These are phyloP conservation scores for Entomortierella beljakovae DNA, from an alignment of 192 early-diverging fungal species.

Conservation along the genomic window DNA sequence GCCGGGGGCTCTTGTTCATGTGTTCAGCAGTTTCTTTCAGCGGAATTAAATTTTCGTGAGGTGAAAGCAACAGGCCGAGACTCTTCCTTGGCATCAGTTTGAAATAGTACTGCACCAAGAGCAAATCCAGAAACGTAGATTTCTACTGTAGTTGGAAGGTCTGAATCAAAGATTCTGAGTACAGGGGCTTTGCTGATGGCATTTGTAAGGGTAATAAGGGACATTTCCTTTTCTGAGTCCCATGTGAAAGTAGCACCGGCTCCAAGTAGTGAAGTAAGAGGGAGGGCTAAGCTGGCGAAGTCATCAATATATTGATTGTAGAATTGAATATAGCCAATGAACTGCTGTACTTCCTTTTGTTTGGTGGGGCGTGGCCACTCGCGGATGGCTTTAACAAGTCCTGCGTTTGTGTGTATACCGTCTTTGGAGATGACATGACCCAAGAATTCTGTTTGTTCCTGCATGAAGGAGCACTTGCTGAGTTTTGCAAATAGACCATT, in stretches of 20 bases:
- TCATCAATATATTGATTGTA: conserved; percentile 46
- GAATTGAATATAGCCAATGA: too few species aligned
- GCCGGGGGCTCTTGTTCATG: too few species aligned
- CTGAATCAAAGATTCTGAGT: conserved; percentile 20
- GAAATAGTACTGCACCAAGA: too few species aligned
- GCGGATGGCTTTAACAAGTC: conserved; percentile 22
- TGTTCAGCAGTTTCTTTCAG: too few species aligned
- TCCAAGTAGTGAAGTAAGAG: conserved; percentile 34
- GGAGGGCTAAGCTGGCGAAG: conserved; percentile 33
- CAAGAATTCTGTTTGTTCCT: conserved; percentile 41
- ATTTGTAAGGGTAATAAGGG: conserved; percentile 14
- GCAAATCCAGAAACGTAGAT: conserved; percentile 32
- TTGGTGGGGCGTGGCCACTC: conserved; percentile 31
- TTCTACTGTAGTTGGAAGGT: too few species aligned
- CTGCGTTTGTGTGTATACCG: too few species aligned
- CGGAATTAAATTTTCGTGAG: conserved; percentile 20
- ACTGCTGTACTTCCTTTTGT: conserved; percentile 15
- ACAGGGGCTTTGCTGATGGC: too few species aligned
- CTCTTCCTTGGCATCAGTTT: not conserved
- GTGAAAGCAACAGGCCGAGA: conserved; percentile 37
- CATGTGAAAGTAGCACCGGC: conserved; percentile 34
- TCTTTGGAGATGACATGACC: conserved; percentile 33
- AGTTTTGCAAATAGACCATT: not conserved
- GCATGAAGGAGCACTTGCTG: conserved; percentile 9
- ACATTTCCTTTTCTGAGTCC: not conserved